These are phyloP conservation scores for Ulvella scutata DNA, from an alignment of 139 green algal genomes.

Conservation along the genomic window DNA sequence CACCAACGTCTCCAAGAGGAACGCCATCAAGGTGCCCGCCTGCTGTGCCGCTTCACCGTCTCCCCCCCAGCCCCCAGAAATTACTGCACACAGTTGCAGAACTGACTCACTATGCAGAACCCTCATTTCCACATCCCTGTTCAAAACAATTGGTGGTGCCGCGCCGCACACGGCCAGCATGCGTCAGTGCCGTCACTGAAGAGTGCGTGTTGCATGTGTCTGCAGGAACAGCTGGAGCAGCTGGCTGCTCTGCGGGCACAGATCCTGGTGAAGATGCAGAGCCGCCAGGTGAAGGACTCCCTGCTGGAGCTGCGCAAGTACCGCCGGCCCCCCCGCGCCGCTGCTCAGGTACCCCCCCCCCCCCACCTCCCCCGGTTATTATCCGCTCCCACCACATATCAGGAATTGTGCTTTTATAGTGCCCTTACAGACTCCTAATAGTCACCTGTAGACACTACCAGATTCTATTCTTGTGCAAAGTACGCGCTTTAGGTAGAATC, in stretches of 20 bases:
- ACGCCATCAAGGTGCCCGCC: too few relatives aligned
- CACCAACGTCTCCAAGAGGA: not conserved
- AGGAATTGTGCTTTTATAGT: not conserved
- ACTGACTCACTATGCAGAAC: too few relatives aligned
- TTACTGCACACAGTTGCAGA: too few relatives aligned
- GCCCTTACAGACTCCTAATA: not conserved
- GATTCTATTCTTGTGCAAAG: too few relatives aligned
- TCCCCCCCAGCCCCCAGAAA: too few relatives aligned
- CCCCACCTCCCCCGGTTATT: not conserved
- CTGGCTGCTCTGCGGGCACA: not conserved
- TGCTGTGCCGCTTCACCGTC: too few relatives aligned
- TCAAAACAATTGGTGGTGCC: too few relatives aligned
- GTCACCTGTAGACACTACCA: not conserved
- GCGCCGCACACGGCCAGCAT: too few relatives aligned
- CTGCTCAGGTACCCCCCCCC: not conserved
- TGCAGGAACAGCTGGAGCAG: not conserved
- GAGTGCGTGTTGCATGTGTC: too few relatives aligned
- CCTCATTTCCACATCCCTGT: too few relatives aligned
- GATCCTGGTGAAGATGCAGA: not conserved
- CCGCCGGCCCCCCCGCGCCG: not conserved
- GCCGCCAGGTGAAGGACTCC: conserved; percentile 1
- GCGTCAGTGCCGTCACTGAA: too few relatives aligned
- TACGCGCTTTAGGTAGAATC: too few relatives aligned
- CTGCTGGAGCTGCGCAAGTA: not conserved
- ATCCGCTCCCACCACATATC: not conserved